phyloP scores from a whole-genome alignment of 106 monocot species.

The Agapanthus africanus region DNA sequence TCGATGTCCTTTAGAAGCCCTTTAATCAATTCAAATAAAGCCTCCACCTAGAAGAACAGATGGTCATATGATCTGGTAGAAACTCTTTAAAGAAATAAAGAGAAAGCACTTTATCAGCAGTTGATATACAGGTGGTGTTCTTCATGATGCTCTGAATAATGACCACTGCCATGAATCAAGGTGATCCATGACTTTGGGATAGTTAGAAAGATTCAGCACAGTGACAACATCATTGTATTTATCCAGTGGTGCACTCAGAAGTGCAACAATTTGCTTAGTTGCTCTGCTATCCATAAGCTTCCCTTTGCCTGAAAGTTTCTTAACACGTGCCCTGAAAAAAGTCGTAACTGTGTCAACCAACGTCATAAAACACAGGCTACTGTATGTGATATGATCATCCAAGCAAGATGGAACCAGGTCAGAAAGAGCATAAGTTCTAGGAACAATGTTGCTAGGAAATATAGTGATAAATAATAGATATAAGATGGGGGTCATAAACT shows the following conservation, averaged over 20 bases:
- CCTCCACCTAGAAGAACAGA: constrained; percentile 62
- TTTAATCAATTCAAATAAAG: constrained; percentile 92
- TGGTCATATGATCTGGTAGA: neutral
- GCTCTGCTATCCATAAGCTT: constrained; percentile 85
- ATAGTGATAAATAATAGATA: neutral
- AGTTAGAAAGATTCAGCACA: constrained; percentile 86
- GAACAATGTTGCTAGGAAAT: neutral
- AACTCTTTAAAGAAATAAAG: neutral
- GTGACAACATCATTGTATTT: constrained; percentile 96
- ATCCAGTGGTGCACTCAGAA: constrained; percentile 91
- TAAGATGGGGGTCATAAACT: neutral
- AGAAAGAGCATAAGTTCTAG: neutral
- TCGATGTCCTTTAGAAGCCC: constrained; percentile 90
- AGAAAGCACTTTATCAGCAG: constrained; percentile 65
- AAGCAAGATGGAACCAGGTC: neutral
- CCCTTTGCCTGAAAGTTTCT: constrained; percentile 85
- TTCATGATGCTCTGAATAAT: constrained; percentile 99
- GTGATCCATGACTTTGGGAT: constrained; percentile 91
- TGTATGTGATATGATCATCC: neutral
- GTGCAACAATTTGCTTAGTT: constrained; percentile 95
- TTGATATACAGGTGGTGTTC: constrained; percentile 78
- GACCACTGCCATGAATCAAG: constrained; percentile 97
- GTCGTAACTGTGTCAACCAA: neutral
- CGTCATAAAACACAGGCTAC: neutral
- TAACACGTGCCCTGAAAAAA: constrained; percentile 74